These are phyloP conservation scores for Phellopilus nigrolimitatus DNA, from an alignment of 1,284 basidiomycete genomes.

Conservation along the genomic window DNA sequence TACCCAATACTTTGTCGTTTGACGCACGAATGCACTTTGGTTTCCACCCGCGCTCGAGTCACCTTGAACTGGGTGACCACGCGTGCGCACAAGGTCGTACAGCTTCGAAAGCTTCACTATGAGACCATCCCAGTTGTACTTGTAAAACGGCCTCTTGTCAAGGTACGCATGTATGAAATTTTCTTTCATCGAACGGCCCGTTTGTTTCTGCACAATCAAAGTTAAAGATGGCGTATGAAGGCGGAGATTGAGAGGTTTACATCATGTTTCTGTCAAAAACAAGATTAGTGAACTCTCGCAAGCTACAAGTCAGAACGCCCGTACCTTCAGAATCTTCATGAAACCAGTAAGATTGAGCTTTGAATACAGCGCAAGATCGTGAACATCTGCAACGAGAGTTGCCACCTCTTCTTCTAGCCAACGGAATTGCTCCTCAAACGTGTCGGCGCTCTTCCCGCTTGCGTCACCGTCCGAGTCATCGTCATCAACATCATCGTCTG, in stretches of 20 bases:
- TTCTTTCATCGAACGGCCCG: slow-evolving; percentile 56
- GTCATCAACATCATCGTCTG: slow-evolving; percentile 39
- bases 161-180: slow-evolving; percentile 87
- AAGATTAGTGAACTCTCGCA: no score
- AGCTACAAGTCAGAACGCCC: no score
- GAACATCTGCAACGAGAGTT: slow-evolving; percentile 94
- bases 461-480: slow-evolving; percentile 42
- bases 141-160: slow-evolving; percentile 95
- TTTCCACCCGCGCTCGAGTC: slow-evolving; percentile 92
- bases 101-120: slow-evolving; percentile 96
- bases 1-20: slow-evolving; percentile 99
- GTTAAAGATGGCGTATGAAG: slow-evolving; percentile 4
- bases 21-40: slow-evolving; percentile 95
- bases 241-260: slow-evolving; percentile 35
- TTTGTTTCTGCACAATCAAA: slow-evolving; percentile 66
- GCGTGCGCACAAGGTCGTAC: slow-evolving; percentile 93
- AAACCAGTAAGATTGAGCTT: slow-evolving; percentile 98
- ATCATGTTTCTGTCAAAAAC: slow-evolving; percentile 66
- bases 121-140: slow-evolving; percentile 86
- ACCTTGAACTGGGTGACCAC: slow-evolving; percentile 91
- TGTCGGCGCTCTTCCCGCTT: slow-evolving; percentile 62
- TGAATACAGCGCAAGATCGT: slow-evolving; percentile 92
- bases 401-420: slow-evolving; percentile 94
- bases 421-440: slow-evolving; percentile 86
- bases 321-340: slow-evolving; percentile 95